Conservation (phyloP, 2,329 filamentous ascomycete species). For the Hyphodiscus sp. region DNA sequence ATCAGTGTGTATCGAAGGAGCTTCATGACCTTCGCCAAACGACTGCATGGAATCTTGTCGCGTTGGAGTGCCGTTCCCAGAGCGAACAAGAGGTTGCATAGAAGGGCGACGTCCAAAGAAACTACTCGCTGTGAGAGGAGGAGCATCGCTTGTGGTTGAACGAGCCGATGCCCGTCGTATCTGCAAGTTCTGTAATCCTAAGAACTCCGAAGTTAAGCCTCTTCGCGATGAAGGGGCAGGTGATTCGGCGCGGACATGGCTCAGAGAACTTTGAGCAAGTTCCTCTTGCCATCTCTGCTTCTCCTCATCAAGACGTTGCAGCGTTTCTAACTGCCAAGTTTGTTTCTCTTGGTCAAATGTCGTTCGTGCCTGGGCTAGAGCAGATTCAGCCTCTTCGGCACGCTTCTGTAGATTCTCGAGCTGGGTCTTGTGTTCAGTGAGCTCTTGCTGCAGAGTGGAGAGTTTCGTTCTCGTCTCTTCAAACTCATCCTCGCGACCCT, state of each 20-base stretch:
- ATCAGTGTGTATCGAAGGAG: slow-evolving; percentile 29
- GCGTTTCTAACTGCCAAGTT: slow-evolving; percentile 47
- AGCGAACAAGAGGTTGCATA: slow-evolving; percentile 19
- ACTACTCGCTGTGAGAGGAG: slow-evolving; percentile 11
- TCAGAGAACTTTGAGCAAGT: slow-evolving; percentile 22
- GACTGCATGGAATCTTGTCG: slow-evolving; percentile 28
- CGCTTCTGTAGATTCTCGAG: slow-evolving; percentile 56
- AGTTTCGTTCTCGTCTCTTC: slow-evolving; percentile 61
- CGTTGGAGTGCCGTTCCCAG: slow-evolving; percentile 25
- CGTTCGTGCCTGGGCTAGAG: slow-evolving; percentile 51
- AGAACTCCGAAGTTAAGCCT: slow-evolving; percentile 29
- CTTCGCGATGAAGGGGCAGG: slow-evolving; percentile 25
- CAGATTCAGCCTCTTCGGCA: slow-evolving; percentile 59
- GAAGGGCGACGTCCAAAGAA: slow-evolving; percentile 23
- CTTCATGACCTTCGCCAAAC: slow-evolving; percentile 18
- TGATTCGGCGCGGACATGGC: slow-evolving; percentile 28
- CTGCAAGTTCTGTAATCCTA: slow-evolving; percentile 33
- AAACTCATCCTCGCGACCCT: slow-evolving; percentile 68
- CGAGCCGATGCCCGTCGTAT: slow-evolving; percentile 24
- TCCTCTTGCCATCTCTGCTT: slow-evolving; percentile 51
- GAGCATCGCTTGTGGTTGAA: slow-evolving; percentile 26
- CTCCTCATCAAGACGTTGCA: slow-evolving; percentile 59
- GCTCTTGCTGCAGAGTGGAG: slow-evolving; percentile 58
- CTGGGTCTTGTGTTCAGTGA: slow-evolving; percentile 52
- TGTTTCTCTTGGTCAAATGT: slow-evolving; percentile 54